Conservation (phyloP, 140 eudicot genomes). For the Senecio squalidus region DNA sequence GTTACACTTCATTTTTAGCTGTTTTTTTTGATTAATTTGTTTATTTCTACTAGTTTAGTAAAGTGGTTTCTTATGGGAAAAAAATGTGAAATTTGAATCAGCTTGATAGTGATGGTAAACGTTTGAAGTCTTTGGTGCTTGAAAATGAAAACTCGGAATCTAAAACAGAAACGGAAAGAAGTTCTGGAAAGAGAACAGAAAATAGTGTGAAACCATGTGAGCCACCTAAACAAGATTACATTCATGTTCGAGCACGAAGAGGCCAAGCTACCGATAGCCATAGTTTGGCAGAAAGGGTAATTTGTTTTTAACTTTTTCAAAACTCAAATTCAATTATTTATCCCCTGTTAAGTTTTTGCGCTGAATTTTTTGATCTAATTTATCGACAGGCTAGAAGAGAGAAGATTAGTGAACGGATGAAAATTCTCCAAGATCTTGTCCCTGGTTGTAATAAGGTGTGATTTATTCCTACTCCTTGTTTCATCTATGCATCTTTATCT, state of each 20-base stretch:
- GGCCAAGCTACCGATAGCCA: conserved; percentile 99
- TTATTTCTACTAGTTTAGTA: not conserved
- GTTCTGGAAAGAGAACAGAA: conserved; percentile 51
- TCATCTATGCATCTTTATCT: not conserved
- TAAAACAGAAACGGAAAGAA: conserved; percentile 47
- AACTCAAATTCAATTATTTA: not conserved
- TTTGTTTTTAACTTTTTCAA: not conserved
- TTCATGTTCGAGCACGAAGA: conserved; percentile 93
- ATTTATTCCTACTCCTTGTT: not conserved
- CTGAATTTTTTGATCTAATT: conserved; percentile 10
- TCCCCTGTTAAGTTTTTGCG: not conserved
- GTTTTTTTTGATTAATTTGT: conserved; percentile 1
- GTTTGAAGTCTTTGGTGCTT: conserved; percentile 41
- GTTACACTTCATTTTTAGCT: conserved; percentile 5
- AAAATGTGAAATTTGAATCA: conserved; percentile 19
- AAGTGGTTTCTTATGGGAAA: not conserved
- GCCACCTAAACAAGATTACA: conserved; percentile 88
- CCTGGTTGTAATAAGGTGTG: conserved; percentile 95
- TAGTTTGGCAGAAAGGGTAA: conserved; percentile 97
- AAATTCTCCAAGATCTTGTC: conserved; percentile 92
- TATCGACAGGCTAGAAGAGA: conserved; percentile 86
- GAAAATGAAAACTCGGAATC: conserved; percentile 51
- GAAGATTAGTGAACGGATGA: conserved; percentile 97
- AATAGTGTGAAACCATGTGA: conserved; percentile 48
- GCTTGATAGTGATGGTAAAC: conserved; percentile 73